Percentiles rank a stretch among this genome's conserved stretches.
phyloP scores from a whole-genome alignment of 305 asterid species.

The Rubia balearica region DNA sequence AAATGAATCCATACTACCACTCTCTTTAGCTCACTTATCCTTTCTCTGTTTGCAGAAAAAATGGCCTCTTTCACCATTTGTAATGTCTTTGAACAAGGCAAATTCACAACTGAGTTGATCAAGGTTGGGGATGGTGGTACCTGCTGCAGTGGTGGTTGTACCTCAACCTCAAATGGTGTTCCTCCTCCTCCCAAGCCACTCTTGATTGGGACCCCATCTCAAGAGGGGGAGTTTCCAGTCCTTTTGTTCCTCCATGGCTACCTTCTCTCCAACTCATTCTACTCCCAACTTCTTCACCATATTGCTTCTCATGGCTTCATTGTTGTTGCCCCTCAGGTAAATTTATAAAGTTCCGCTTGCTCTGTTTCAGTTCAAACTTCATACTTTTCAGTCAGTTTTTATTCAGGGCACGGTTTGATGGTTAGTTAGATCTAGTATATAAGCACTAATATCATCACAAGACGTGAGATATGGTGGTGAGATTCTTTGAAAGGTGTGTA shows the following conservation, averaged over 20 bases:
- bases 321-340: conserved; percentile 82
- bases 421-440: no score
- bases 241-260: conserved; percentile 75
- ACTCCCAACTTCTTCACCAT: conserved; percentile 69
- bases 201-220: conserved; percentile 49
- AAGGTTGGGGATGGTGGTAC: conserved; percentile 25
- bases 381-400: not conserved
- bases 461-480: no score
- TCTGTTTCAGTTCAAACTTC: no score
- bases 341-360: not conserved
- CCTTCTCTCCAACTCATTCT: conserved; percentile 71
- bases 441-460: no score
- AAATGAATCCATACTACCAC: not conserved
- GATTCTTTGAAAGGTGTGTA: no score
- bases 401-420: not conserved
- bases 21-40: not conserved
- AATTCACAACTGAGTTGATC: conserved; percentile 26
- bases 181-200: conserved; percentile 56
- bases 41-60: not conserved
- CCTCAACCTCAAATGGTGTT: not conserved
- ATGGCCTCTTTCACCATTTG: conserved; percentile 13
- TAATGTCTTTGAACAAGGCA: conserved; percentile 42
- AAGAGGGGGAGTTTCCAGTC: conserved; percentile 52
- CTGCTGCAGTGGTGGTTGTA: conserved; percentile 14
- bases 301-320: conserved; percentile 82